A percentile compares a stretch with the other conserved stretches of the same genome.
These are phyloP conservation scores for Amanita inopinata DNA, from an alignment of 768 basidiomycete species.

Conservation along the genomic window DNA sequence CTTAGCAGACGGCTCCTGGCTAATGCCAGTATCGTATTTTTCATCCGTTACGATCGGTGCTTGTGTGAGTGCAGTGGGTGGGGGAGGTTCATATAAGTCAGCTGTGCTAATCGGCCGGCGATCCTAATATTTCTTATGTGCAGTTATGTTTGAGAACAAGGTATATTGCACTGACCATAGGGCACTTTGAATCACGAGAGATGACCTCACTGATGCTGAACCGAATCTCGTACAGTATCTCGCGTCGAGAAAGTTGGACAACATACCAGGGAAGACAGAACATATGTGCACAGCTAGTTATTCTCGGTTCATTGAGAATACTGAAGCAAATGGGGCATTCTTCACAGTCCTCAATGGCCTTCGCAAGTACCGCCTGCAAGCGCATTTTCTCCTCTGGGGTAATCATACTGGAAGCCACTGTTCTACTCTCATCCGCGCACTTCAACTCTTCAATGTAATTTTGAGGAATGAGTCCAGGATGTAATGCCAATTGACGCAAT, in stretches of 20 bases:
- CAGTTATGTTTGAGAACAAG: background rate
- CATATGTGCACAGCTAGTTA: conserved; percentile 63
- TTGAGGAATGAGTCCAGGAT: conserved; percentile 64
- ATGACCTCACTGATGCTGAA: conserved; percentile 62
- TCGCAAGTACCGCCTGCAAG: conserved; percentile 48
- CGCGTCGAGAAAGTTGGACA: background rate
- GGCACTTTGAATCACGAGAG: conserved; percentile 64
- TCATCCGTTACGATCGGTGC: conserved; percentile 31
- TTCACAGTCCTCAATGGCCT: conserved; percentile 71
- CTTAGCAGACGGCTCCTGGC: conserved; percentile 66
- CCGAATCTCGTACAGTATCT: background rate
- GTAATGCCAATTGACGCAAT: conserved; percentile 72
- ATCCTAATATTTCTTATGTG: conserved; percentile 37
- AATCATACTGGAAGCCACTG: conserved; percentile 24
- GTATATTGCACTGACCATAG: conserved; percentile 46
- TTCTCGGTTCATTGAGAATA: conserved; percentile 51
- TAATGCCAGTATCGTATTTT: conserved; percentile 30
- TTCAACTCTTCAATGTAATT: conserved; percentile 59
- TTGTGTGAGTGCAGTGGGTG: conserved; percentile 64
- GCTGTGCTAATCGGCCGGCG: conserved; percentile 47
- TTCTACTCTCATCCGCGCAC: background rate
- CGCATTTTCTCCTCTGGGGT: conserved; percentile 44
- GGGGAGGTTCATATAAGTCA: conserved; percentile 53
- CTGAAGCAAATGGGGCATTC: conserved; percentile 75
- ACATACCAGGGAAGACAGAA: conserved; percentile 65